These are phyloP conservation scores for Xylariaceae sp. DNA, from an alignment of 2,329 filamentous ascomycete species.

Conservation along the genomic window DNA sequence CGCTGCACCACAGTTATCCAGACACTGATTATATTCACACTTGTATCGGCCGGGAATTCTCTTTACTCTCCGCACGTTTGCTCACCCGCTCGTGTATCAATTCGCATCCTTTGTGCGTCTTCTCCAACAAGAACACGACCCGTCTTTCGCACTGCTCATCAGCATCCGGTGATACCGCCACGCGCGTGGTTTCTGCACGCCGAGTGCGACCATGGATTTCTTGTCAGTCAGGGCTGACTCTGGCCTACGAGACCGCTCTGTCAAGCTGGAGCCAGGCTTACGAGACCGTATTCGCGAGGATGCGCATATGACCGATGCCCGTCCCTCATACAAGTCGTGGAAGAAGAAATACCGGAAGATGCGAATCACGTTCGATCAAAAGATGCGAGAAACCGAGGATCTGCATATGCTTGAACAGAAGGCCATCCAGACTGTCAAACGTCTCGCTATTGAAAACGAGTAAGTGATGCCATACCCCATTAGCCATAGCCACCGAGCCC, in stretches of 20 bases:
- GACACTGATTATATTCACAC: neutral
- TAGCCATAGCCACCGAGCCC: slow-evolving; percentile 6
- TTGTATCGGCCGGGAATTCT: neutral
- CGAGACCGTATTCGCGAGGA: slow-evolving; percentile 34
- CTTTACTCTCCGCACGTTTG: neutral
- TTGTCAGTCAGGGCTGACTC: slow-evolving; percentile 27
- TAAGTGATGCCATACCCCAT: slow-evolving; percentile 42
- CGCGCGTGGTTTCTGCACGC: neutral
- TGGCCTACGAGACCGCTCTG: slow-evolving; percentile 29
- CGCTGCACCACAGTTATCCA: too few relatives aligned
- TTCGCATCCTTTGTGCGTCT: neutral
- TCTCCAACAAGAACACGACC: neutral
- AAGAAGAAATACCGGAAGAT: slow-evolving; percentile 97
- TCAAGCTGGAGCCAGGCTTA: slow-evolving; percentile 22
- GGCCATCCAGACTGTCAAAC: slow-evolving; percentile 72
- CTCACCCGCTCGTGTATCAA: neutral
- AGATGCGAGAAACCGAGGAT: slow-evolving; percentile 74
- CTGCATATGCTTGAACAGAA: slow-evolving; percentile 77
- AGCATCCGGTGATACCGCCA: neutral
- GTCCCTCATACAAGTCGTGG: slow-evolving; percentile 59
- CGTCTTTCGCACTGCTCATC: neutral
- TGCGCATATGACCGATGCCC: slow-evolving; percentile 36
- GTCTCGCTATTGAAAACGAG: slow-evolving; percentile 90
- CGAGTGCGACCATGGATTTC: slow-evolving; percentile 23
- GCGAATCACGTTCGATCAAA: slow-evolving; percentile 70